Base-by-base conservation (phyloP, 495 filamentous ascomycete species). In the Hyaloscypha bicolor region DNA sequence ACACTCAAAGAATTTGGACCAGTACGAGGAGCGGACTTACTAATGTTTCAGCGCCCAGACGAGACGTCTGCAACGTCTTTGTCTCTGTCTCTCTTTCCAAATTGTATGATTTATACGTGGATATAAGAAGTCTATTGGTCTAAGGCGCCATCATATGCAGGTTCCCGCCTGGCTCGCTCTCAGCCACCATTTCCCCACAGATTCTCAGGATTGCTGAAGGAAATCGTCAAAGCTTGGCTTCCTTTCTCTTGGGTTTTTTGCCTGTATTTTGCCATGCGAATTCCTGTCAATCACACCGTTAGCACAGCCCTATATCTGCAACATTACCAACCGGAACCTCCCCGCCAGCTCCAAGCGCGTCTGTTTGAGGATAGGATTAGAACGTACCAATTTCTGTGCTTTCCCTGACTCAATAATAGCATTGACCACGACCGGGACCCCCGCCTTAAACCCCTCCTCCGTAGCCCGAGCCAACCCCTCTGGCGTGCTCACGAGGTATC, bases 341-440 rank as follows among this genome's bases (percentile, higher is more conserved):
- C 25, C 25, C 25, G 25, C 25, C 25, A 25, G 25, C 25, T 25
- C 25, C 25, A 25, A 25, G 25, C 25, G 2, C 25, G 25, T 2
- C 25, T 2, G 25, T 25, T 25, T 25, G 25, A 25, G 25, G 25
- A 25, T 25, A 25, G 25, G 1, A 25, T 25, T 25, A 55, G 22
- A 21, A 68, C 67, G 65, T 66, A 72, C 81, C 73, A 88, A 75
- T 73, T 82, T 83, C 69, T 78, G 76, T 53, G 78, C 82, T 63
- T 79, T 74, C 1, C 86, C 86, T 32, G 81, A 79, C 73, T 87
- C 85, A 68, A 89, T 83, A 55, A 88, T 79, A 14, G 89, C 77
- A 78, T 89, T 88, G 2, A 90, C 79, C 32, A 89, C 77, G 11
- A 84, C 83, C 0, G 82, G 81, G 19, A 78, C 78, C 9, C 65